Percentiles rank a stretch among this genome's conserved stretches.
Evolutionary conservation across 192 early-diverging fungal species (phyloP).

Genomic region (Coemansia sp.): DNA sequence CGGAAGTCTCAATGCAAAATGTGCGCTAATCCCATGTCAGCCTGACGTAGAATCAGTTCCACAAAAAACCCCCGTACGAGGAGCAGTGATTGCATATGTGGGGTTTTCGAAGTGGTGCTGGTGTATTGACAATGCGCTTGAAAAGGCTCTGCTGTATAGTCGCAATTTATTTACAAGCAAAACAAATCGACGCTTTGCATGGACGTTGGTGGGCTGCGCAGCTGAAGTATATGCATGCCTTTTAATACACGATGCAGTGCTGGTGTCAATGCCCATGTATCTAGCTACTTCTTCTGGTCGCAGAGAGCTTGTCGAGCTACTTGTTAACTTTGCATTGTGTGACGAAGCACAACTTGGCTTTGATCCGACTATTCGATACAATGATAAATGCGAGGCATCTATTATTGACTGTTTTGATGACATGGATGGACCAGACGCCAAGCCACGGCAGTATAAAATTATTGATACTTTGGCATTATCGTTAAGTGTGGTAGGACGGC

Average conservation of each 20-base stretch:
- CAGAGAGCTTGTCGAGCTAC: neutral
- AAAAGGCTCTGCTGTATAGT: neutral
- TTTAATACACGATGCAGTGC: neutral
- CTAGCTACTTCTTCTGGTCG: neutral
- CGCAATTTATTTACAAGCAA: neutral
- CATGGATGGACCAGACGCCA: neutral
- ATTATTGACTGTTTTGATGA: neutral
- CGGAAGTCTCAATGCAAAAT: neutral
- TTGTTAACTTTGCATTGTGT: constrained; percentile 11
- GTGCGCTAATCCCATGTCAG: neutral
- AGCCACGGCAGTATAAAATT: neutral
- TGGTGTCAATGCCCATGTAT: neutral
- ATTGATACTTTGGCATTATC: neutral
- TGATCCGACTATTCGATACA: neutral
- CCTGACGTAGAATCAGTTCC: neutral
- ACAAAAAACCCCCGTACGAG: neutral
- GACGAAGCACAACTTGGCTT: constrained; percentile 1
- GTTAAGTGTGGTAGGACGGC: constrained; percentile 6
- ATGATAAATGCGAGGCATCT: neutral
- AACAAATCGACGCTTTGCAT: neutral
- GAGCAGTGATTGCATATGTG: neutral
- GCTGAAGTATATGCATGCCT: neutral
- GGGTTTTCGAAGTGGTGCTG: neutral
- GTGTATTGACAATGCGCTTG: neutral
- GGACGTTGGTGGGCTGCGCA: neutral